Evolutionary conservation across 78 protist species (phyloP).

Genomic region (Dictyostelium purpureum): DNA sequence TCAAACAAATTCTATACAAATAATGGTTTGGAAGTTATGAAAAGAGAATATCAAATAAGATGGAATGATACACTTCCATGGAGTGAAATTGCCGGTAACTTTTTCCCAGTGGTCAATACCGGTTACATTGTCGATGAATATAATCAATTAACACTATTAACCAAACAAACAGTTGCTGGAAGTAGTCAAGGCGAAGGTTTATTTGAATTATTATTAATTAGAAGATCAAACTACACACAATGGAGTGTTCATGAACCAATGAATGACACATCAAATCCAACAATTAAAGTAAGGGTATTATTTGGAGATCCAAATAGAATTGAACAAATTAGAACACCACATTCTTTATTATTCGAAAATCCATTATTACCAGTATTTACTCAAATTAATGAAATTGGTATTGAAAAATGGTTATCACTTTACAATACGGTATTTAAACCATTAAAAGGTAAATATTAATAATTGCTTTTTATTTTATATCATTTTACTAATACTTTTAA

Average conservation of each 20-base stretch:
- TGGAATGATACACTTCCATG: slow-evolving; percentile 31
- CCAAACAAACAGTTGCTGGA: slow-evolving; percentile 17
- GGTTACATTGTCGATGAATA: background rate
- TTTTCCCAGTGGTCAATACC: slow-evolving; percentile 34
- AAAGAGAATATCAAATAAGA: slow-evolving; percentile 10
- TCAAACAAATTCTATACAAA: slow-evolving; percentile 12
- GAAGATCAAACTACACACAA: slow-evolving; percentile 52
- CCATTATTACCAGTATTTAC: slow-evolving; percentile 18
- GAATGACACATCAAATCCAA: slow-evolving; percentile 45
- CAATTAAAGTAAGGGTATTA: background rate
- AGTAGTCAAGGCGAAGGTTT: slow-evolving; percentile 34
- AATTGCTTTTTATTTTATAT: too few relatives aligned
- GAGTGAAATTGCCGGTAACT: slow-evolving; percentile 39
- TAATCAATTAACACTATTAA: slow-evolving; percentile 20
- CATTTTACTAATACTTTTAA: too few relatives aligned
- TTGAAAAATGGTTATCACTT: background rate
- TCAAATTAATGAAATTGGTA: background rate
- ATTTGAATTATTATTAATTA: slow-evolving; percentile 30
- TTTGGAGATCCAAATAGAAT: slow-evolving; percentile 3
- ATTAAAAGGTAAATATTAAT: too few relatives aligned
- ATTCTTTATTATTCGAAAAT: slow-evolving; percentile 49
- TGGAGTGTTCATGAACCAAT: slow-evolving; percentile 31
- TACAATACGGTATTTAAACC: slow-evolving; percentile 13
- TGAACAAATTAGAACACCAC: slow-evolving; percentile 39
- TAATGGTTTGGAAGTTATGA: slow-evolving; percentile 50